Evolutionary conservation across 1,284 basidiomycete genomes (phyloP).

Genomic region (Termitomyces sp.): DNA sequence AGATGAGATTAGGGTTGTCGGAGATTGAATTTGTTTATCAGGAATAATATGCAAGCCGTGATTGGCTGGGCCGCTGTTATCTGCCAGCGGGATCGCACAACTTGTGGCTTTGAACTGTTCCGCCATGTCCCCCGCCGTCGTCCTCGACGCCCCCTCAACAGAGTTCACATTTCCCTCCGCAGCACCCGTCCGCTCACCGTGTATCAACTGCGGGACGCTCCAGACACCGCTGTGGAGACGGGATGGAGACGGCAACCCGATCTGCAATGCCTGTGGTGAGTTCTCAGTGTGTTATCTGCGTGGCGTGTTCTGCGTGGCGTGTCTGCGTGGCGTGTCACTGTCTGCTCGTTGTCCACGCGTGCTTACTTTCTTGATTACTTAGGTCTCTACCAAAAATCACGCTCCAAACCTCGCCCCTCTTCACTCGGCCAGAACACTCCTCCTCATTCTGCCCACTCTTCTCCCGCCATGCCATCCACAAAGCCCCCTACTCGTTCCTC

Average conservation of each 20-base stretch:
- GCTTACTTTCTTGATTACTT: constrained; percentile 15
- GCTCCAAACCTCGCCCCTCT: constrained; percentile 50
- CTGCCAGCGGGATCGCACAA: constrained; percentile 10
- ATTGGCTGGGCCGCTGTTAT: constrained; percentile 21
- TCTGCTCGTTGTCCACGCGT: constrained; percentile 10
- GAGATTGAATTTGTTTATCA: constrained; percentile 14
- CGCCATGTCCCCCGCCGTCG: constrained; percentile 33
- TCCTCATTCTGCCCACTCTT: constrained; percentile 16
- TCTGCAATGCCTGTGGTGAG: constrained; percentile 88
- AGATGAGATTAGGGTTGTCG: constrained; percentile 3
- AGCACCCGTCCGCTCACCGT: constrained; percentile 33
- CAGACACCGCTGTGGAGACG: constrained; percentile 81
- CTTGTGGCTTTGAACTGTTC: not conserved
- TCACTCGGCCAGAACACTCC: constrained; percentile 40
- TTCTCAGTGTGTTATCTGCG: constrained; percentile 18
- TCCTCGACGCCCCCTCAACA: constrained; percentile 21
- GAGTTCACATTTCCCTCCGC: constrained; percentile 15
- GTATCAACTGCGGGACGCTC: constrained; percentile 67
- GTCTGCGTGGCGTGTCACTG: constrained; percentile 27
- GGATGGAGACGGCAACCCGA: constrained; percentile 72
- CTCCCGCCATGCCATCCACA: constrained; percentile 13
- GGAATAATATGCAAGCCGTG: constrained; percentile 5
- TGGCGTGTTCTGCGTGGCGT: constrained; percentile 27
- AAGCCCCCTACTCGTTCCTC: constrained; percentile 5
- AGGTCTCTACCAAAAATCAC: constrained; percentile 70